Base-by-base conservation (phyloP, 192 early-diverging fungal genomes). In the Backusella mclennaniae region DNA sequence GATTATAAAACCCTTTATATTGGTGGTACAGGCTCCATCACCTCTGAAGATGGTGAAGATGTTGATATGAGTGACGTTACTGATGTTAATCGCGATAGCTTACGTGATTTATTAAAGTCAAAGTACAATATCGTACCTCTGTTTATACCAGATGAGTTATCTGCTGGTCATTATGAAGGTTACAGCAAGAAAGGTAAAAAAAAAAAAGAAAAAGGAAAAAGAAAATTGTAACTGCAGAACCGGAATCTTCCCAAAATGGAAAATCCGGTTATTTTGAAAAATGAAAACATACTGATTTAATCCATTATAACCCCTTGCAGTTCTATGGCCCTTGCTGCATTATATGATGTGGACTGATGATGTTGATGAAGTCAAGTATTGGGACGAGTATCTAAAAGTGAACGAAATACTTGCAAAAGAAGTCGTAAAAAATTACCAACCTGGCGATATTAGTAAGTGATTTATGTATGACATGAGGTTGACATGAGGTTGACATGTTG, bases 251-350 rank as follows among this genome's bases (percentile, higher is more conserved):
- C 41, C 23, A 41, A 71, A 31, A 44, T 46, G 49, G 69, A 23
- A 26, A 26, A 35, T 3, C 69, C 70, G 70, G 17, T 15, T 31
- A 46, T 67, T 52, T 41, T 29, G 67, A 14, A 6, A 19, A 49
- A 36, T 46, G 68, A 63, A 41, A 38, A 36, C 8, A 44, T 59
- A 35, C 6, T 15, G 15, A 26, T 49, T 59, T 23, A 69, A 74
- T 21, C 14, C 23, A 35, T 35, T 21, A 68, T 35, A 11, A 23
- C 14, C 17, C 17, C 26, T 39, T 35, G n/a, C 76, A 94, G 94
- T 95, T n/a, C 85, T 99, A 38, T 99, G 96, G 96, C 96, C 96
- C 44, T 82, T 99, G 78, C 92, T 99, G 67, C 96, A 98, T 84
- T 99, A 98, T 79, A 90, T 97, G 53, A 87, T 96, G 46, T 96